phyloP scores from a whole-genome alignment of 2,329 filamentous ascomycete genomes.

The Microdochium paspali region DNA sequence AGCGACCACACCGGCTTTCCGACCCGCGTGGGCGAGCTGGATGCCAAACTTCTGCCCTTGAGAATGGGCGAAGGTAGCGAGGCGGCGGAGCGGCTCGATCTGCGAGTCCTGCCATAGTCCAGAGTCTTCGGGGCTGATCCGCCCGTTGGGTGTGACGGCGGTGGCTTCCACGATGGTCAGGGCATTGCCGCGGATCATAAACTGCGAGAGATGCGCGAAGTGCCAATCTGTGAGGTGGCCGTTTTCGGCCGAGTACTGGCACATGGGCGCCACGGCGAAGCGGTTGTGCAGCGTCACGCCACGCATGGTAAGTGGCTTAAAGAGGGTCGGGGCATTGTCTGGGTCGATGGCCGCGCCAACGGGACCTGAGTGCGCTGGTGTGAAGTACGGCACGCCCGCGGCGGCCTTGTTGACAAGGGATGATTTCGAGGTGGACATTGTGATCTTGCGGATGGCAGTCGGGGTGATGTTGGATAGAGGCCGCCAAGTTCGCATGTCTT shows the following conservation, averaged over 20 bases:
- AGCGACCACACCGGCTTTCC: slow-evolving; percentile 52
- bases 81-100: slow-evolving; percentile 58
- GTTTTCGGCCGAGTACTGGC: slow-evolving; percentile 45
- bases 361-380: slow-evolving; percentile 41
- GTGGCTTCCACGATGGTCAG: slow-evolving; percentile 73
- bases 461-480: background rate
- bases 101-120: slow-evolving; percentile 83
- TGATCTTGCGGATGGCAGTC: background rate
- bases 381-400: slow-evolving; percentile 39
- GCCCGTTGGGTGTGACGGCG: slow-evolving; percentile 62
- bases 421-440: slow-evolving; percentile 9
- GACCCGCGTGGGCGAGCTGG: slow-evolving; percentile 74
- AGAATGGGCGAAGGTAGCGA: slow-evolving; percentile 71
- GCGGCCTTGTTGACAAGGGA: slow-evolving; percentile 25
- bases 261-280: slow-evolving; percentile 52
- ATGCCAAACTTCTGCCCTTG: slow-evolving; percentile 71
- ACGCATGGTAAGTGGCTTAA: slow-evolving; percentile 46
- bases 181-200: slow-evolving; percentile 65
- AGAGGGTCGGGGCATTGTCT: slow-evolving; percentile 38
- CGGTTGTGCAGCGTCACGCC: slow-evolving; percentile 45
- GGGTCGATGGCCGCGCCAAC: slow-evolving; percentile 36
- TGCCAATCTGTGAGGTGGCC: slow-evolving; percentile 76
- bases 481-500: too few species aligned
- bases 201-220: slow-evolving; percentile 71
- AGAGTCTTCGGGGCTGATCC: slow-evolving; percentile 72